Conservation (phyloP, 306 rosid genomes). For the Cyamopsis tetragonoloba region DNA sequence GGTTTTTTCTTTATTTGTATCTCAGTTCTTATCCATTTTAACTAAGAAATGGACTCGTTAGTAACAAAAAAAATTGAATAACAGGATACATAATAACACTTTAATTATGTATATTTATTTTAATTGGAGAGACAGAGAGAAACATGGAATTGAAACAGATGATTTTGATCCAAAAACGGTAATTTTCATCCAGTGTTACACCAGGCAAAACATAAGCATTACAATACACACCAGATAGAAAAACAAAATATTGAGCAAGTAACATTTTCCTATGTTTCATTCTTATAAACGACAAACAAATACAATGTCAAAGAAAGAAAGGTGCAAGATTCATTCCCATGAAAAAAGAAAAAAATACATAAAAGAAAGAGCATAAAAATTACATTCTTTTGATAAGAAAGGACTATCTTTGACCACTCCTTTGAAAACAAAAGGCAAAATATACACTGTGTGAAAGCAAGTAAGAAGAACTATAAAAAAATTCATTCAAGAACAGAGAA, state of each 20-base stretch:
- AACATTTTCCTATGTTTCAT: slow-evolving; percentile 13
- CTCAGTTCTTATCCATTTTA: too few species aligned
- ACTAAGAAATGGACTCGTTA: too few species aligned
- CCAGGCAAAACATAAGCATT: background rate
- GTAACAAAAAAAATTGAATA: too few species aligned
- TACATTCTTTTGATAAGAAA: slow-evolving; percentile 24
- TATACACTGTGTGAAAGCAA: slow-evolving; percentile 24
- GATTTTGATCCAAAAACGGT: too few species aligned
- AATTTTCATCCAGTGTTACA: background rate
- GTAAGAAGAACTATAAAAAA: slow-evolving; percentile 1
- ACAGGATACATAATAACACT: too few species aligned
- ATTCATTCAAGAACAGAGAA: too few species aligned
- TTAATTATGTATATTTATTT: too few species aligned
- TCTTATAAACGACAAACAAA: slow-evolving; percentile 22
- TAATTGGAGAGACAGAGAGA: too few species aligned
- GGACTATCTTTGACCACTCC: slow-evolving; percentile 22
- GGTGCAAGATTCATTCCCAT: slow-evolving; percentile 10
- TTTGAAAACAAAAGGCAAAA: slow-evolving; percentile 25
- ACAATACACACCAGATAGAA: background rate
- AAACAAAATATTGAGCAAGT: background rate
- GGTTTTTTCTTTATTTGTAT: too few species aligned
- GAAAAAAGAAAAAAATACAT: background rate
- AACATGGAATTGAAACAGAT: too few species aligned
- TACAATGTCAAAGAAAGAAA: slow-evolving; percentile 22
- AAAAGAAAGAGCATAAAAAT: slow-evolving; percentile 19